Evolutionary conservation across 192 early-diverging fungal genomes (phyloP).

Genomic region (Rhizoclosmatium sp.): DNA sequence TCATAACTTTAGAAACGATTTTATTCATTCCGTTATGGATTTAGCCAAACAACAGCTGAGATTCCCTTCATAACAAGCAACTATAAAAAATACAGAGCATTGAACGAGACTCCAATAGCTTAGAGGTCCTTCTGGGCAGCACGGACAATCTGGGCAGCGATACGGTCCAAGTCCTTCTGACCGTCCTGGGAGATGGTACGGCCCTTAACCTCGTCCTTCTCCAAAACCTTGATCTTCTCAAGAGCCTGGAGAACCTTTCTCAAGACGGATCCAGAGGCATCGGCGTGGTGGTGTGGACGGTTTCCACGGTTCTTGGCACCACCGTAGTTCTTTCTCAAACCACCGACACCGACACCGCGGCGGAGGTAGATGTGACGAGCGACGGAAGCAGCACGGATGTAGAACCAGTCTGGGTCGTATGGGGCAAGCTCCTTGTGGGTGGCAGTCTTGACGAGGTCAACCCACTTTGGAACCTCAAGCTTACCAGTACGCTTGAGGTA

Average conservation of each 20-base stretch:
- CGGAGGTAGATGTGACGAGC: constrained; percentile 99
- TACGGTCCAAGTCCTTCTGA: constrained; percentile 97
- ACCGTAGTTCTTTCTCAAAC: constrained; percentile 92
- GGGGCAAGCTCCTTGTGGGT: constrained; percentile 97
- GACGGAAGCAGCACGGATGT: constrained; percentile 92
- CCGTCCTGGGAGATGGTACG: constrained; percentile 95
- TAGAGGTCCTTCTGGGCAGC: constrained; percentile 17
- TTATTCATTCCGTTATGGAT: no score
- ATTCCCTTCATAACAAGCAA: no score
- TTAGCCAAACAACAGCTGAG: no score
- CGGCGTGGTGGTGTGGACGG: constrained; percentile 90
- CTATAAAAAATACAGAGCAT: no score
- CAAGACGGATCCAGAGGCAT: constrained; percentile 88
- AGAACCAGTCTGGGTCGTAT: constrained; percentile 99
- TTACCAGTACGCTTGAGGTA: constrained; percentile 99
- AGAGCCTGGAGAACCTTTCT: constrained; percentile 98
- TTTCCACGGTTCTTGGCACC: constrained; percentile 90
- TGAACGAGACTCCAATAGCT: no score
- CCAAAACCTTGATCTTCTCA: constrained; percentile 98
- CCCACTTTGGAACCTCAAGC: constrained; percentile 99
- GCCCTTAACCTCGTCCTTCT: constrained; percentile 92
- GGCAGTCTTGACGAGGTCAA: constrained; percentile 98
- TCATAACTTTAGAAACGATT: no score
- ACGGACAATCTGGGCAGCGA: constrained; percentile 37
- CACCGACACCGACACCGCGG: constrained; percentile 92